A percentile compares a stretch with the other conserved stretches of the same genome.
phyloP scores from a whole-genome alignment of 2,329 filamentous ascomycete species.

The Sporothrix schenckii region DNA sequence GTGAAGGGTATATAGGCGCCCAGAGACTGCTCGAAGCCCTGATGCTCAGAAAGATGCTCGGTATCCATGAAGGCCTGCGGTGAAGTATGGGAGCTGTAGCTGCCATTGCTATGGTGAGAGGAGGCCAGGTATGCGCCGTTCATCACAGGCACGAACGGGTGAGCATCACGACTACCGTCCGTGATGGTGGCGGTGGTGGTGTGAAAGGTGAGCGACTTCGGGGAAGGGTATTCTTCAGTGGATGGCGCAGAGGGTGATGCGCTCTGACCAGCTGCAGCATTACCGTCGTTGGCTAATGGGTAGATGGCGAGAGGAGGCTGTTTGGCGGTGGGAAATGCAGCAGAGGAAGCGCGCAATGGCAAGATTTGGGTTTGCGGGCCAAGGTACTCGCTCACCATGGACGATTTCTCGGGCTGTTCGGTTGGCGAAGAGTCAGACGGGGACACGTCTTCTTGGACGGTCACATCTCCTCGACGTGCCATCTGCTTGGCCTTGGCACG shows the following conservation, averaged over 20 bases:
- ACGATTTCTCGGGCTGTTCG: constrained; percentile 39
- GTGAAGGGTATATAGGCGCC: constrained; percentile 29
- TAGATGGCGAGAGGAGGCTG: constrained; percentile 28
- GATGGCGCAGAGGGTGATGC: constrained; percentile 32
- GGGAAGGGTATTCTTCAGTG: constrained; percentile 37
- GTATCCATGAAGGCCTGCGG: constrained; percentile 14
- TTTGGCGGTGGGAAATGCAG: constrained; percentile 42
- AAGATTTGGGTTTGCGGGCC: constrained; percentile 42
- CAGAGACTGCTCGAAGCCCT: constrained; percentile 29
- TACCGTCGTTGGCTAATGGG: constrained; percentile 1
- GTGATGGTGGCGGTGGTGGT: neutral
- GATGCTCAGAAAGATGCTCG: constrained; percentile 24
- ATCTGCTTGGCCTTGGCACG: constrained; percentile 67
- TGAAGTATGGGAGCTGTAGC: constrained; percentile 11
- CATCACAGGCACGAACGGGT: constrained; percentile 28
- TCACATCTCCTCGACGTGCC: constrained; percentile 56
- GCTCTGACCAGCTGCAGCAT: constrained; percentile 15
- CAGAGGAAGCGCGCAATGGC: constrained; percentile 45
- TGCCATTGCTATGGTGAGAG: neutral
- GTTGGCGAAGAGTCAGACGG: constrained; percentile 44
- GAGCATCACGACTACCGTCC: constrained; percentile 21
- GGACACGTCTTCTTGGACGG: constrained; percentile 46
- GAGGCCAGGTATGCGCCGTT: constrained; percentile 30
- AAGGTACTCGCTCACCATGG: constrained; percentile 42
- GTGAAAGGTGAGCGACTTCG: constrained; percentile 35